Percentiles rank a stretch among this genome's conserved stretches.
Conservation (phyloP, 371 early-diverging fungal species). For the Haplosporangium sp. region DNA sequence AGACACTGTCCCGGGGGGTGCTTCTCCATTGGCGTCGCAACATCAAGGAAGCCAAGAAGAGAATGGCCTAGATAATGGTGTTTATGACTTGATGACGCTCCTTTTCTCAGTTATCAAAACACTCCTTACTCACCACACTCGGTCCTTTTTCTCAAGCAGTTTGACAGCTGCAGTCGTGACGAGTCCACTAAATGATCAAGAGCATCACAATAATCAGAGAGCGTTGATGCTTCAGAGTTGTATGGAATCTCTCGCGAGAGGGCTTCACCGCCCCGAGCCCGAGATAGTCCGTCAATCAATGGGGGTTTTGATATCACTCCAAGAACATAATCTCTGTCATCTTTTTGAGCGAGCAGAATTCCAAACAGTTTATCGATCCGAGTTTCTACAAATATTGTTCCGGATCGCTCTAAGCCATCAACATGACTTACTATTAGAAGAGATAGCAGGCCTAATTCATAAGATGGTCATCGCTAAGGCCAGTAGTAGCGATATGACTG, state of each 20-base stretch:
- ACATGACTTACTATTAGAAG: conserved; percentile 47
- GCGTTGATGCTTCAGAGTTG: conserved; percentile 32
- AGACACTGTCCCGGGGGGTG: neutral
- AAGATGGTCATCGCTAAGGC: conserved; percentile 26
- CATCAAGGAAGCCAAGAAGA: neutral
- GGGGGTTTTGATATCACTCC: conserved; percentile 21
- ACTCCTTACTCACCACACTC: conserved; percentile 25
- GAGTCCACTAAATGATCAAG: neutral
- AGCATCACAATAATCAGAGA: conserved; percentile 7
- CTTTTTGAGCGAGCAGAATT: conserved; percentile 47
- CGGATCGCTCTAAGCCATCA: conserved; percentile 26
- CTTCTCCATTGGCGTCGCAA: conserved; percentile 1
- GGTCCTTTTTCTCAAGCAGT: conserved; percentile 28
- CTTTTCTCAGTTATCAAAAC: conserved; percentile 32
- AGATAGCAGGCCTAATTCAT: conserved; percentile 38
- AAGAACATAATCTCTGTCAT: conserved; percentile 34
- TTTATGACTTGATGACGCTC: conserved; percentile 33
- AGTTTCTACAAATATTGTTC: conserved; percentile 41
- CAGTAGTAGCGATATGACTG: conserved; percentile 15
- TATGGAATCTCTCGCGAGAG: conserved; percentile 45
- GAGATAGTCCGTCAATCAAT: conserved; percentile 42
- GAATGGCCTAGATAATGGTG: conserved; percentile 22
- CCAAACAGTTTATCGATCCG: conserved; percentile 24
- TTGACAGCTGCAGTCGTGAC: neutral
- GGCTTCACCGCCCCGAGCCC: conserved; percentile 40